Evolutionary conservation across 139 green algal species (phyloP).

Genomic region (Tetradesmus lagerheimii): DNA sequence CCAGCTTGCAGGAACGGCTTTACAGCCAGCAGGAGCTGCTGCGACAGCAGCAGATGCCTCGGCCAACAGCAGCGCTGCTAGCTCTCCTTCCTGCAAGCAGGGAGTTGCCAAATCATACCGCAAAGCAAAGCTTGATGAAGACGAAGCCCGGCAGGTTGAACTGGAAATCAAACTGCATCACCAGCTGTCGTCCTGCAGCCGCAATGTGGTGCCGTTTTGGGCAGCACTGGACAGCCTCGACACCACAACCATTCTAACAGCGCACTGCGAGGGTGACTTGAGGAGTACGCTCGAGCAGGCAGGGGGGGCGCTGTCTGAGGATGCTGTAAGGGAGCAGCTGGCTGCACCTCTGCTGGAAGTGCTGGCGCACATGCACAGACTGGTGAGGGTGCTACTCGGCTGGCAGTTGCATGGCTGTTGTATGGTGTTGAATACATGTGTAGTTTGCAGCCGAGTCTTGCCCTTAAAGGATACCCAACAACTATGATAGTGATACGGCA

Average conservation of each 20-base stretch:
- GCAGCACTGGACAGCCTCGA: conserved; percentile 12
- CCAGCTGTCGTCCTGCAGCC: not conserved
- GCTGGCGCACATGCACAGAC: conserved; percentile 14
- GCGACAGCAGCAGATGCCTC: not conserved
- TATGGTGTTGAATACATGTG: not conserved
- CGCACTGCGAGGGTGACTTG: conserved; percentile 11
- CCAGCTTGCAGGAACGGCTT: not conserved
- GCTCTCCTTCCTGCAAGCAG: not conserved
- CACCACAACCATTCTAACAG: not conserved
- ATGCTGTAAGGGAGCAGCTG: conserved; percentile 21
- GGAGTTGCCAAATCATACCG: not conserved
- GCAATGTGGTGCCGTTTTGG: conserved; percentile 34
- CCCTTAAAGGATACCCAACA: no score
- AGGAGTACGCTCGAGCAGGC: not conserved
- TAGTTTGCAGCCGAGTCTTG: no score
- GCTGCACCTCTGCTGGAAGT: not conserved
- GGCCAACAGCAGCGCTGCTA: not conserved
- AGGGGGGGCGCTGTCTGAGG: not conserved
- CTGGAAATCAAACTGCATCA: conserved; percentile 36
- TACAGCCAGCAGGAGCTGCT: not conserved
- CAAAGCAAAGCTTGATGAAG: not conserved
- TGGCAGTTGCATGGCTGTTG: not conserved
- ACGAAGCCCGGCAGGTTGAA: conserved; percentile 14
- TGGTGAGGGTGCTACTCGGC: not conserved
- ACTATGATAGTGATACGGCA: no score